Conservation (phyloP, 2,329 filamentous ascomycete species). For the Thermomyces lanuginosus region DNA sequence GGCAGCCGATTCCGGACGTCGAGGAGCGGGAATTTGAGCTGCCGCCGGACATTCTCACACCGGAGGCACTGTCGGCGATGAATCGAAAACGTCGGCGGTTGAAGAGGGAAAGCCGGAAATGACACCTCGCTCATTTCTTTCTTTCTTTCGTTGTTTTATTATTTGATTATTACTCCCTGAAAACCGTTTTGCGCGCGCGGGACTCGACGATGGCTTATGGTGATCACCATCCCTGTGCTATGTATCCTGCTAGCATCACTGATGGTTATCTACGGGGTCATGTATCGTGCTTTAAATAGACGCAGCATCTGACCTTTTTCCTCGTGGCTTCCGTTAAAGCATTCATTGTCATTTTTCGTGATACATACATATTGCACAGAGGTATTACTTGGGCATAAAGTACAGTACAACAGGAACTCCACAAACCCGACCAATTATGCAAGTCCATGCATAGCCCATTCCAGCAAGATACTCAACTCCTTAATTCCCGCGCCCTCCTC, state of each 20-base stretch:
- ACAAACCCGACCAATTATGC: too few relatives aligned
- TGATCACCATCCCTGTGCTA: not conserved
- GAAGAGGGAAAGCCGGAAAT: constrained; percentile 15
- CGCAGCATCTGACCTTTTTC: too few relatives aligned
- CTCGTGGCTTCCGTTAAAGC: too few relatives aligned
- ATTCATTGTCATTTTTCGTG: too few relatives aligned
- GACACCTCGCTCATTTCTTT: not conserved
- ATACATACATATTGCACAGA: too few relatives aligned
- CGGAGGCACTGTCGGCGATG: constrained; percentile 26
- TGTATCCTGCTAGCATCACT: too few relatives aligned
- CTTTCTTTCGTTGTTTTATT: constrained; percentile 1
- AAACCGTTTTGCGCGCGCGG: not conserved
- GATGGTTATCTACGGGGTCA: too few relatives aligned
- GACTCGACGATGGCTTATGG: not conserved
- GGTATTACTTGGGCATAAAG: too few relatives aligned
- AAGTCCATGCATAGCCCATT: constrained; percentile 12
- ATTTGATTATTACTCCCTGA: not conserved
- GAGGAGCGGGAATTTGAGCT: constrained; percentile 56
- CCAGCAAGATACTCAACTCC: constrained; percentile 10
- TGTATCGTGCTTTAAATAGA: too few relatives aligned
- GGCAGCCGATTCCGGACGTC: constrained; percentile 60
- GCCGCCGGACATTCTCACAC: constrained; percentile 42
- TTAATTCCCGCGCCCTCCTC: constrained; percentile 12
- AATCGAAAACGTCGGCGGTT: constrained; percentile 23
- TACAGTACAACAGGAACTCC: too few relatives aligned